Base-by-base conservation (phyloP, 441 rosid species). In the Geranium incanum region DNA sequence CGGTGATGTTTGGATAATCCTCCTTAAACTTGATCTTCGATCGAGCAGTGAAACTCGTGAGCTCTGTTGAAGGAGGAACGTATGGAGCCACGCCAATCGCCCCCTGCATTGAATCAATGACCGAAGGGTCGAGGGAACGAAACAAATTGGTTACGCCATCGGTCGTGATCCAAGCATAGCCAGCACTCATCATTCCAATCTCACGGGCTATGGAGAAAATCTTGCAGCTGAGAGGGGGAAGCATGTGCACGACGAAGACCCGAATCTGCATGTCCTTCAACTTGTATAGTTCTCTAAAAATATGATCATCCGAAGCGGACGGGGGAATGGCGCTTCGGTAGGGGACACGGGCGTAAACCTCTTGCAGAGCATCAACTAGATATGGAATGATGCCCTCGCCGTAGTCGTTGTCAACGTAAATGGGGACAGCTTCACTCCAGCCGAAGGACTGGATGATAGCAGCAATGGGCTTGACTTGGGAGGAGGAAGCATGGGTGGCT, bases 161-260 rank as follows among this genome's bases (percentile, higher is more conserved):
- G 0, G 90, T 87, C 67, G 85, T 50, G 66, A 91, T 85, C 97
- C 93, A 89, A 0, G 78, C 91, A 70, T 80, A 86, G 1, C 88
- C 93, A 5, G 68, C 66, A 8, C 21, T 52, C 86, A 89, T 81
- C 89, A 89, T 80, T 37, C 90, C 89, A 45, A 81, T 67, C 64
- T 87, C 79, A 36, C 80, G 81, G 0, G 88, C 93, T 72, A 74
- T 81, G 2, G 66, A 50, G 19, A 89, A 84, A 52, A 88, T 0
- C 43, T 81, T 71, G 36, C 82, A 66, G 4, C 89, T 86, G 36
- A 87, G 82, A 43, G 16, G 0, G 0, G 79, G 16, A 5, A 2
- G 9, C 93, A 84, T 81, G 70, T 91, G 95, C 7, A 91, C 78
- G 2, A 86, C 50, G 66, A 91, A 88, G 0, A 90, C 92, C 70